Percentiles rank a stretch among this genome's conserved stretches.
Conservation (phyloP, 257 asterid species). For the Penstemon davidsonii region DNA sequence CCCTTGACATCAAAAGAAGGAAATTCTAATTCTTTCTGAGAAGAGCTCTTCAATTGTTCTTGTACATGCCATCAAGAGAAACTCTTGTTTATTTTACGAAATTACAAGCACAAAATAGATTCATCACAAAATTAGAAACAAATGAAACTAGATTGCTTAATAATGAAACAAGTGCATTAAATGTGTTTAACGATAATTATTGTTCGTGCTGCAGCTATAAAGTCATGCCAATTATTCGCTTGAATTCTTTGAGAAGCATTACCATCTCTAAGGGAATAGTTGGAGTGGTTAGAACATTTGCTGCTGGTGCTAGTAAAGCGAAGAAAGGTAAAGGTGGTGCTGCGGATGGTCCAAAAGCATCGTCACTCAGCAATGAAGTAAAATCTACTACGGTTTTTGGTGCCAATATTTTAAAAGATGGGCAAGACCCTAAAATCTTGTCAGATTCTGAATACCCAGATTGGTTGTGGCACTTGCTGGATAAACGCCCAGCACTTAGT, state of each 20-base stretch:
- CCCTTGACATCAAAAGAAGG: background rate
- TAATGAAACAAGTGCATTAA: background rate
- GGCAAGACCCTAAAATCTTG: constrained; percentile 81
- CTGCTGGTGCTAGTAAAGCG: constrained; percentile 76
- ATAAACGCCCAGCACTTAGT: constrained; percentile 76
- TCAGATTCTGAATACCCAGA: constrained; percentile 85
- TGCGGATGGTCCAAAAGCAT: constrained; percentile 72
- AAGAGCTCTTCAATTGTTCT: background rate
- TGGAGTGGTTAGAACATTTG: constrained; percentile 60
- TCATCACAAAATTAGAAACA: background rate
- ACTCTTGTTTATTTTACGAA: background rate
- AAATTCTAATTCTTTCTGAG: background rate
- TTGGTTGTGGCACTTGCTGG: constrained; percentile 85
- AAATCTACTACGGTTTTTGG: constrained; percentile 83
- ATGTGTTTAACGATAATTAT: background rate
- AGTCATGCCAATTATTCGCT: constrained; percentile 45
- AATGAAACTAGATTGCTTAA: background rate
- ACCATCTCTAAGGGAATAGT: constrained; percentile 41
- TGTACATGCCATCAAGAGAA: background rate
- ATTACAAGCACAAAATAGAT: no score
- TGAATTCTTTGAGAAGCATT: constrained; percentile 44
- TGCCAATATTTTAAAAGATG: constrained; percentile 83
- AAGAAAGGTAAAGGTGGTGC: constrained; percentile 92
- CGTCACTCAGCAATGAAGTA: constrained; percentile 80
- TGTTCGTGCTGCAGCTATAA: constrained; percentile 33